These are phyloP conservation scores for Phytophthora pistaciae DNA, from an alignment of 352 stramenopile genomes.

Conservation along the genomic window DNA sequence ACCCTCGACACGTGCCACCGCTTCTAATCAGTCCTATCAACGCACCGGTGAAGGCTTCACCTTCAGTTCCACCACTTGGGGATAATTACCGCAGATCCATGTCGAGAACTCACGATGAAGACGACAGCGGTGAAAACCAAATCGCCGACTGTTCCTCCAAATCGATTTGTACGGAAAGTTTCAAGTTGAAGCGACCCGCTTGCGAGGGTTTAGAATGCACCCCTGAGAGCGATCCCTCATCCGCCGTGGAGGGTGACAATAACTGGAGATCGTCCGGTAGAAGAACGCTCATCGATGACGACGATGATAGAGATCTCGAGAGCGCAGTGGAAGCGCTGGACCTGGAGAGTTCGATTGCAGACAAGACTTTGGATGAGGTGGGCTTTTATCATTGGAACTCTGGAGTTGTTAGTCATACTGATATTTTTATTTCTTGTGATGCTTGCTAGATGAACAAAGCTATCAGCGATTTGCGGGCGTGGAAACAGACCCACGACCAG, in stretches of 20 bases:
- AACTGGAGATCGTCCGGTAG: slow-evolving; percentile 7
- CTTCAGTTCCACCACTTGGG: slow-evolving; percentile 1
- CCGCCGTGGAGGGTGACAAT: slow-evolving; percentile 14
- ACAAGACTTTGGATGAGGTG: slow-evolving; percentile 57
- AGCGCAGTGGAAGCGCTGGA: slow-evolving; percentile 46
- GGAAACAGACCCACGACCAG: slow-evolving; percentile 47
- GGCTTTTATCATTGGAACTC: background rate
- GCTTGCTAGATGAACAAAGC: slow-evolving; percentile 50
- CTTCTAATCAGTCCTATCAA: slow-evolving; percentile 57
- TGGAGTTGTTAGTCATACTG: too few species aligned
- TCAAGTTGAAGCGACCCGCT: slow-evolving; percentile 2
- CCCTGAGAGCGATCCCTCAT: slow-evolving; percentile 15
- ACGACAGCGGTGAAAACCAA: slow-evolving; percentile 13
- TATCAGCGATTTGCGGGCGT: slow-evolving; percentile 49
- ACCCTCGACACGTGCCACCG: slow-evolving; percentile 51
- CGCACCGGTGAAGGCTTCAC: slow-evolving; percentile 1
- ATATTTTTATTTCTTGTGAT: background rate
- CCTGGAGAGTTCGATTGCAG: slow-evolving; percentile 34
- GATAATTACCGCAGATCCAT: slow-evolving; percentile 9
- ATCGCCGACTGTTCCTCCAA: slow-evolving; percentile 1
- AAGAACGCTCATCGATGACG: slow-evolving; percentile 34
- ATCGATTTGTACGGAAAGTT: background rate
- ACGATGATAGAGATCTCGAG: slow-evolving; percentile 52
- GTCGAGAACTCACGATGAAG: background rate
- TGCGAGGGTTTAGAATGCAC: slow-evolving; percentile 1